Conservation (phyloP, 805 yeast species). For the Metschnikowia gelsemii region DNA sequence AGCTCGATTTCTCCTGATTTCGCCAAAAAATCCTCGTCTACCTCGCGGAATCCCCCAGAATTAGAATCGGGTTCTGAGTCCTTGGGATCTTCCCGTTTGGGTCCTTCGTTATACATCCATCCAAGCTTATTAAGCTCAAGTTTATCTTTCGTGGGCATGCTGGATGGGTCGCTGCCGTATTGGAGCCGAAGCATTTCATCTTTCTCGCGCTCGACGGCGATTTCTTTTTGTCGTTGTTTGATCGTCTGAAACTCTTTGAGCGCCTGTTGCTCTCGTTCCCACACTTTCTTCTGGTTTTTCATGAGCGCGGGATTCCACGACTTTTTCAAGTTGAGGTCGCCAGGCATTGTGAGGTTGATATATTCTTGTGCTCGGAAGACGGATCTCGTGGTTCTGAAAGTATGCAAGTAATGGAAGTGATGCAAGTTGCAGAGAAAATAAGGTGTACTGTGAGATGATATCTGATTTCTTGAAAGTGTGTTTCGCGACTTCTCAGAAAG, state of each 20-base stretch:
- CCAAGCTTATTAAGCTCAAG: slow-evolving; percentile 51
- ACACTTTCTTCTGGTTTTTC: slow-evolving; percentile 81
- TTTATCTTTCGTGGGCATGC: slow-evolving; percentile 33
- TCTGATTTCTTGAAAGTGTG: no score
- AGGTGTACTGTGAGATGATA: no score
- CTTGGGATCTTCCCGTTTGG: no score
- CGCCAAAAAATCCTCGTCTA: slow-evolving; percentile 28
- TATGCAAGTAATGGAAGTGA: no score
- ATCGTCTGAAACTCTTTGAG: slow-evolving; percentile 66
- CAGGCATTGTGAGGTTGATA: slow-evolving; percentile 43
- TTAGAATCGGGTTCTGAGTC: no score
- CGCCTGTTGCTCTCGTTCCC: slow-evolving; percentile 78
- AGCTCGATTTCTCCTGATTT: slow-evolving; percentile 47
- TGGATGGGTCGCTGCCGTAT: slow-evolving; percentile 38
- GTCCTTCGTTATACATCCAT: slow-evolving; percentile 82
- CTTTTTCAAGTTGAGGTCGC: slow-evolving; percentile 84
- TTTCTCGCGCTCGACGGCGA: slow-evolving; percentile 59
- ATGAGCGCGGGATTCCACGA: slow-evolving; percentile 94
- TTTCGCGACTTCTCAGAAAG: no score
- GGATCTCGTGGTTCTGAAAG: background rate
- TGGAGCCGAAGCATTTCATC: slow-evolving; percentile 53
- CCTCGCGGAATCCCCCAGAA: slow-evolving; percentile 39
- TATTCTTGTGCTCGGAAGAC: background rate
- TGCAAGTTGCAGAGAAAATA: no score
- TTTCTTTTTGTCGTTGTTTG: slow-evolving; percentile 61